Evolutionary conservation across 2,329 filamentous ascomycete species (phyloP), one percentile per base, ranked within the genome.

Genomic region (Venturia carpophila): DNA sequence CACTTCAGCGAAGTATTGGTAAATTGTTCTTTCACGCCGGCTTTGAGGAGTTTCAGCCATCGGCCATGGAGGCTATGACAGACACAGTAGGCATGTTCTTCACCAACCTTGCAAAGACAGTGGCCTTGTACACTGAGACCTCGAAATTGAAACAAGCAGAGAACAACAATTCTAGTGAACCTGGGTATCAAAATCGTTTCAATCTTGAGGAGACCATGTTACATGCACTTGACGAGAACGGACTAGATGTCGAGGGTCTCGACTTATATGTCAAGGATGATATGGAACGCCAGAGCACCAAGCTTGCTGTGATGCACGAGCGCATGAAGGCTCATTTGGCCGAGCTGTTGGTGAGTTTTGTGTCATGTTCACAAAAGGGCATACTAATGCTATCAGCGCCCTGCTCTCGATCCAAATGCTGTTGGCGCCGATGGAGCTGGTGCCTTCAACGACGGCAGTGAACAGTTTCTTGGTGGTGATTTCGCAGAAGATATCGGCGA

Each of bases 401-500:
- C 94, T 60, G 94, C 93, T 37, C 83, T 99, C 63, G 84, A 86
- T 62, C 60, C 60, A 62, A 90, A 74, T 63, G 78, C 96, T 71
- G 86, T 84, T 56, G 89, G 89, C 43, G 84, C 85, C 41, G 94
- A 97, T 73, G 94, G 92, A 43, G 92, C 88, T 5, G 90, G 89
- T 65, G 90, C 92, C 7, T 99, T 99, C 81, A 91, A 95, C 68
- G 94, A 99, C 71, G 93, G 92, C 69, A 96, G 92, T 75, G 94
- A 99, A 69, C 94, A 97, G 73, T 99, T 97, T 70, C 87, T 97
- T 60, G 91, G 90, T 58, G 94, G 94, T 67, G 94, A 99, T 75
- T 99, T 99, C 74, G 94, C 94, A 0, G 94, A 97, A 74, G 94
- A 99, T 70, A 89, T 99, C 15, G 93, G 92, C 67, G 94, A 99